Evolutionary conservation across 139 green algal species (phyloP).

Genomic region (Volvox reticuliferus): DNA sequence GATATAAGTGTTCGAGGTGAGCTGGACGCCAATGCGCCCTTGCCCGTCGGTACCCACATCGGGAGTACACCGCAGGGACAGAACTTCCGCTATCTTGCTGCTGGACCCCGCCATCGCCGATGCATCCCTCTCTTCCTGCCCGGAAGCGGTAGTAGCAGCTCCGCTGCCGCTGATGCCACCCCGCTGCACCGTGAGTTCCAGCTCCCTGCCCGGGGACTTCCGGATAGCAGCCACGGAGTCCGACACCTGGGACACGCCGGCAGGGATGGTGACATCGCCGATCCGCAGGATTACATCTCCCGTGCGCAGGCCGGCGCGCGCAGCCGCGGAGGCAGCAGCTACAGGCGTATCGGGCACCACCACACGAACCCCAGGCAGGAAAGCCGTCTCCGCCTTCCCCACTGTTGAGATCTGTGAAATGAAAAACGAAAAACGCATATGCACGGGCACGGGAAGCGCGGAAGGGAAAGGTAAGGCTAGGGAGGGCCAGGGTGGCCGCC

Average conservation of each 20-base stretch:
- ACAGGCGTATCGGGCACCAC: slow-evolving; percentile 72
- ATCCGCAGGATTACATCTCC: slow-evolving; percentile 88
- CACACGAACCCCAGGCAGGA: slow-evolving; percentile 80
- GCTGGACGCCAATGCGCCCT: slow-evolving; percentile 92
- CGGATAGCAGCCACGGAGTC: slow-evolving; percentile 79
- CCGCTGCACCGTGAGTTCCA: slow-evolving; percentile 55
- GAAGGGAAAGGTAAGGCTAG: too few species aligned
- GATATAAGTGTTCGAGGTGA: slow-evolving; percentile 82
- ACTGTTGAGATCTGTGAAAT: slow-evolving; percentile 77
- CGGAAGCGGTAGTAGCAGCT: neutral
- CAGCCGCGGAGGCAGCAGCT: slow-evolving; percentile 50
- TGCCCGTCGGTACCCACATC: slow-evolving; percentile 59
- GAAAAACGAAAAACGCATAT: too few species aligned
- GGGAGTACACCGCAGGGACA: slow-evolving; percentile 40
- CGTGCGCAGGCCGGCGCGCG: slow-evolving; percentile 72
- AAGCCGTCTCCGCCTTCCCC: slow-evolving; percentile 75
- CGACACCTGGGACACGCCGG: slow-evolving; percentile 56
- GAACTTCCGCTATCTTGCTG: neutral
- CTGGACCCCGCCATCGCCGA: neutral
- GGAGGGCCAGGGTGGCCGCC: too few species aligned
- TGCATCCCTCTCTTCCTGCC: neutral
- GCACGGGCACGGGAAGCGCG: too few species aligned
- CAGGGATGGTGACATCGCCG: slow-evolving; percentile 59
- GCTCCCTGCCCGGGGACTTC: slow-evolving; percentile 36
- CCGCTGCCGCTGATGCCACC: neutral